Base-by-base conservation (phyloP, 805 yeast species). In the Cyberlindnera saturnus region DNA sequence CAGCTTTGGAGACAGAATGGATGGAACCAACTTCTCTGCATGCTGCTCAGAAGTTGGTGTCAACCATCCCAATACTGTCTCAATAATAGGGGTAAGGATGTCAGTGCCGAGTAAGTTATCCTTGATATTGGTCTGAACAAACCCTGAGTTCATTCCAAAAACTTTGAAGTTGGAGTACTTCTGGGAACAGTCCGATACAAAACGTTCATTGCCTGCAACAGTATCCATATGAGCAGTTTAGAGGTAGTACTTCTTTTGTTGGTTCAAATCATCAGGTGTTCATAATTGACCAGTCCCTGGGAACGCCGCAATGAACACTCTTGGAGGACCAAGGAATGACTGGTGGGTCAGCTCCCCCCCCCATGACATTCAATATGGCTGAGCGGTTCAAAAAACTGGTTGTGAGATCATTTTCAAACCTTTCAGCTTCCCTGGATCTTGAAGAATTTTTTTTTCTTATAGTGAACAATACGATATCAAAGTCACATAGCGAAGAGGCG, bases 401-500 rank as follows among this genome's bases (percentile, higher is more conserved):
- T 1, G 70, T 70, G 55, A 66, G 49, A 46, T 67, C 71, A 19
- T 49, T 52, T 43, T 69, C 73, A 17, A 69, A 34, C 0, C 69
- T 69, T 45, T 68, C 73, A 4, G 41, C 20, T 45, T 67, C 53
- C 34, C 62, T 57, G 6, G 43, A 33, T n/a, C 52, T 42, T 2
- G 62, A 43, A 0, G 72, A 68, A n/a, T n/a, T n/a, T n/a, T n/a
- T n/a, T n/a, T n/a, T n/a, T 14, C 73, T 73, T 4, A 69, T 58
- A 5, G 72, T 65, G 52, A 69, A 66, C 9, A 69, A 36, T 9
- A 66, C 34, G 30, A 63, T 47, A 33, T 66, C 64, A 7, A 50
- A 43, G 4, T 51, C 29, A 14, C 51, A 26, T 52, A 62, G 41
- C 14, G 48, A 44, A 4, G 43, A 29, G 8, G 64, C 66, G 13